Base-by-base conservation (phyloP, 2,329 filamentous ascomycete species). In the Cladosporium sp. region DNA sequence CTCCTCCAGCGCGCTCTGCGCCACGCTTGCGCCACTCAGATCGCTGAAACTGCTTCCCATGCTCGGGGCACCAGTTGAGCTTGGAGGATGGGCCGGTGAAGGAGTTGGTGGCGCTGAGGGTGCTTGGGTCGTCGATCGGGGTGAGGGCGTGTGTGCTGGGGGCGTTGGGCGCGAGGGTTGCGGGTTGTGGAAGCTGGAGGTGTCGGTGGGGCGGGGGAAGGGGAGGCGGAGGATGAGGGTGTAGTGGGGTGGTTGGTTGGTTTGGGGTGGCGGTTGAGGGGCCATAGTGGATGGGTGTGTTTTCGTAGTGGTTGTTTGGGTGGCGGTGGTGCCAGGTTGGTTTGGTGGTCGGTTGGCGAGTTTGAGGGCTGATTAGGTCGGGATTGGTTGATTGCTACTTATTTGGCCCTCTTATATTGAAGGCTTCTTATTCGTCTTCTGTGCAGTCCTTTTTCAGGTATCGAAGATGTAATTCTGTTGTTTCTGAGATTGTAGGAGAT, bases 171-270 rank as follows among this genome's bases (percentile, higher is more conserved):
- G 40, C 42, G 54, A 46, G 43, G 38, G 40, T 49, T 54, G 46
- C 35, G 46, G 34, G 43, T 40, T 40, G 52, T 22, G 37, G 54
- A 46, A 11, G 45, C 16, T 18, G 52, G 33, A 18, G 19, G 49
- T 38, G 57, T 40, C 35, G 31, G 40, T 16, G 16, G 48, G 48
- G 42, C 93, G 82, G 34, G 86, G 82, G 64, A 95, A 95, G 19
- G 93, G 93, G n/a, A 97, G 80, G 57, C 91, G 81, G 58, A 98
- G 82, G 64, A 95, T 88, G 55, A 95, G 84, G 11, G 88, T 95
- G 68, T 72, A 80, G 48, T 50, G 48, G 2, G 42, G 50, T 75
- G 74, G 9, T 65, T 49, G 45, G 34, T 43, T 34, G 19, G 19
- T 49, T 57, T 34, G 44, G 14, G 28, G 44, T 9, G 13, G 31